A percentile compares a stretch with the other conserved stretches of the same genome.
phyloP scores from a whole-genome alignment of 2,329 filamentous ascomycete genomes.

The Verticillium klebahnii region DNA sequence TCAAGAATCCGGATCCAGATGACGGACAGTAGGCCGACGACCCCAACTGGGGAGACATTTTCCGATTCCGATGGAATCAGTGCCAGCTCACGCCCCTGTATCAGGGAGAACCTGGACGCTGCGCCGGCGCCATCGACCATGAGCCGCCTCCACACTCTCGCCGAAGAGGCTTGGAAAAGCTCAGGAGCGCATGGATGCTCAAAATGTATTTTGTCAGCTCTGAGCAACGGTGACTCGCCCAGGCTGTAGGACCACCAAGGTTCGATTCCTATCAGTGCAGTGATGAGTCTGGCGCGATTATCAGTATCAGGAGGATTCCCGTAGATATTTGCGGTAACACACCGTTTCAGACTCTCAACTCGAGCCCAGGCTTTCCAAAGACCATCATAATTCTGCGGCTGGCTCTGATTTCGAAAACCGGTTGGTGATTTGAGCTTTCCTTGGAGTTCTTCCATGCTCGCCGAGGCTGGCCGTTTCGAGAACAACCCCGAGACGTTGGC shows the following conservation, averaged over 20 bases:
- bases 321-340: neutral
- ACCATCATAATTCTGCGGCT: neutral
- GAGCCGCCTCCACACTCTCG: neutral
- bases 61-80: neutral
- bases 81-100: neutral
- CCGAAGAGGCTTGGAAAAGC: neutral
- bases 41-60: neutral
- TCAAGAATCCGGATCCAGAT: neutral
- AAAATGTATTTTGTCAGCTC: neutral
- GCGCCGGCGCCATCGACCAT: too few species aligned
- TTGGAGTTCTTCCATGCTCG: neutral
- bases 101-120: neutral
- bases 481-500: neutral
- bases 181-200: neutral
- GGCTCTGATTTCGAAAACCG: neutral
- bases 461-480: neutral
- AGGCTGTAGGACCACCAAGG: neutral
- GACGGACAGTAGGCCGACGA: neutral
- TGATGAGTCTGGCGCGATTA: neutral
- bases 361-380: neutral
- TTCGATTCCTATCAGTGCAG: neutral
- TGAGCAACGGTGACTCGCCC: neutral
- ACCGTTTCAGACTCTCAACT: neutral
- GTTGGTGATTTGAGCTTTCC: neutral
- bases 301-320: too few species aligned